phyloP scores from a whole-genome alignment of 495 filamentous ascomycete species.

The Talaromyces ruber region DNA sequence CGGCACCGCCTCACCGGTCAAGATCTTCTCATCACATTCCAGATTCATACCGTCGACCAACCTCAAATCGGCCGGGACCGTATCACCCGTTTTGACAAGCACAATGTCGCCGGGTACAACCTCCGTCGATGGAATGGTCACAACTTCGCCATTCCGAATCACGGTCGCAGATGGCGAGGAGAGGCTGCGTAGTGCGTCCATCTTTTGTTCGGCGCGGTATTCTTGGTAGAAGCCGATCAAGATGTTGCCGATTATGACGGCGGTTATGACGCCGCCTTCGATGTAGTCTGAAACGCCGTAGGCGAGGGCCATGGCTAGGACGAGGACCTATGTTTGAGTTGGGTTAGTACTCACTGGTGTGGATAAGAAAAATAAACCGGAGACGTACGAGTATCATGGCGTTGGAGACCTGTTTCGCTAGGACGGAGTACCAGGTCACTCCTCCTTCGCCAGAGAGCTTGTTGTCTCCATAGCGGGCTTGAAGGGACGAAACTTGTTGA shows the following conservation, averaged over 20 bases:
- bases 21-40: conserved; percentile 63
- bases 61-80: conserved; percentile 63
- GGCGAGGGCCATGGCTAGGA: conserved; percentile 76
- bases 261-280: conserved; percentile 59
- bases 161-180: conserved; percentile 54
- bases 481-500: conserved; percentile 37
- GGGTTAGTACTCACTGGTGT: not conserved
- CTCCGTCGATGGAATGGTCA: conserved; percentile 44
- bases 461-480: conserved; percentile 48
- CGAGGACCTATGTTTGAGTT: conserved; percentile 51
- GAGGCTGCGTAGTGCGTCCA: conserved; percentile 59
- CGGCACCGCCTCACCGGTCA: conserved; percentile 72
- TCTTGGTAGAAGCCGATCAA: conserved; percentile 64
- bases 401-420: conserved; percentile 58
- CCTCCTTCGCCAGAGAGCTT: conserved; percentile 53
- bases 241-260: conserved; percentile 59
- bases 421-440: conserved; percentile 55
- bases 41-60: conserved; percentile 63
- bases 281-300: conserved; percentile 74
- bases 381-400: conserved; percentile 56
- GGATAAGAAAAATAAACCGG: not conserved
- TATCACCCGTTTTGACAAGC: conserved; percentile 75
- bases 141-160: conserved; percentile 43
- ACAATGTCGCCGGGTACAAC: conserved; percentile 61
- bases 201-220: conserved; percentile 65